These are phyloP conservation scores for Ceratobasidium sp. DNA, from an alignment of 1,284 basidiomycete species.

Conservation along the genomic window DNA sequence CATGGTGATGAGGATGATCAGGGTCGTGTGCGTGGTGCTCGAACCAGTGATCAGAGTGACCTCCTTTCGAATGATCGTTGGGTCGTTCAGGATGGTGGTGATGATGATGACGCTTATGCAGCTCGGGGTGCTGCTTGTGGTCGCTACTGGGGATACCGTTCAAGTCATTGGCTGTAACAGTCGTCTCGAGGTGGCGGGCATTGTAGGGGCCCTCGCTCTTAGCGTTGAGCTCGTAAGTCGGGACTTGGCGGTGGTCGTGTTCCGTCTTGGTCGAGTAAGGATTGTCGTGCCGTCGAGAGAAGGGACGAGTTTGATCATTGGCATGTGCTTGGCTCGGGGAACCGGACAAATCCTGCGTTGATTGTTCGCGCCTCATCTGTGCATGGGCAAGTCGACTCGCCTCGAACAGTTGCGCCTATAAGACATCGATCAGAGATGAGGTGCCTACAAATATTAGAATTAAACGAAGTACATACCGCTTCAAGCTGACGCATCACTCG, in stretches of 20 bases:
- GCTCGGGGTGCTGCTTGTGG: background rate
- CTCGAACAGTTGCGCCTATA: background rate
- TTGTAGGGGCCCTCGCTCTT: no score
- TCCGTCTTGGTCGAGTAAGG: no score
- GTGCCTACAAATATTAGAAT: background rate
- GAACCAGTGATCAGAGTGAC: conserved; percentile 23
- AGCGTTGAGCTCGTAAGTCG: no score
- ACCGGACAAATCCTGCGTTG: no score
- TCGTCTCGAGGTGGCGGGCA: no score
- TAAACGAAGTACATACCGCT: conserved; percentile 5
- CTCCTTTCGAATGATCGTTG: conserved; percentile 2
- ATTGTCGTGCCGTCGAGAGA: no score
- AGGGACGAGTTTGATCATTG: no score
- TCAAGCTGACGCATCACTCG: background rate
- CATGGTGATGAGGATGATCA: background rate
- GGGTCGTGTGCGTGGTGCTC: background rate
- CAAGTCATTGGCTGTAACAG: no score
- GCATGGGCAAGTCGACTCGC: background rate
- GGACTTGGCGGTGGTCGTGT: no score
- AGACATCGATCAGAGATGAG: background rate
- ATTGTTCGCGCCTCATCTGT: no score
- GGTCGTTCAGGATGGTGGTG: conserved; percentile 1
- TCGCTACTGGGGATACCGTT: background rate
- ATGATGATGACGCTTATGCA: background rate
- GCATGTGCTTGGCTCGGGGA: no score